phyloP scores from a whole-genome alignment of 2,329 filamentous ascomycete genomes.

The Alternaria sp. region DNA sequence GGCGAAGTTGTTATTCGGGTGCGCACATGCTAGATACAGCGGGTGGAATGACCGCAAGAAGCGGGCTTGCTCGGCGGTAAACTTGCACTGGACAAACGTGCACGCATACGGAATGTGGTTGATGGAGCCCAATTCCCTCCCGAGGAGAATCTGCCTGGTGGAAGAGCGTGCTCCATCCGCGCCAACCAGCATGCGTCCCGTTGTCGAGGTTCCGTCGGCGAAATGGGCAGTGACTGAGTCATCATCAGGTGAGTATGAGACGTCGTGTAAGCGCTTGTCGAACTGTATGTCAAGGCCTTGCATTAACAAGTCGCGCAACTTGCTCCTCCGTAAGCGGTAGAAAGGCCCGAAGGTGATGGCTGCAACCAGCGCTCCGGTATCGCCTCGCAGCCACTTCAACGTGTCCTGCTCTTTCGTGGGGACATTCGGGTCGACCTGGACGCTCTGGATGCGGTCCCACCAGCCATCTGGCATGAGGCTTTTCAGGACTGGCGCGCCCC shows the following conservation, averaged over 20 bases:
- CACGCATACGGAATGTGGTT: conserved; percentile 53
- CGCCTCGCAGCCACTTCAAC: conserved; percentile 42
- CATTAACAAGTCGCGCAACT: conserved; percentile 41
- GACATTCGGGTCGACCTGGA: conserved; percentile 59
- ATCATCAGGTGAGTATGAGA: conserved; percentile 43
- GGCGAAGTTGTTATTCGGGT: conserved; percentile 54
- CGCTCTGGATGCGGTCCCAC: conserved; percentile 60
- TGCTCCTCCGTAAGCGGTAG: conserved; percentile 46
- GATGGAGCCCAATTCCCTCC: conserved; percentile 34
- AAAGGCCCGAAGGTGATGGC: conserved; percentile 44
- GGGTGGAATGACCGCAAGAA: conserved; percentile 55
- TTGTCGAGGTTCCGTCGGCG: conserved; percentile 38
- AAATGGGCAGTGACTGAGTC: conserved; percentile 46
- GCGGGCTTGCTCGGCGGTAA: conserved; percentile 52
- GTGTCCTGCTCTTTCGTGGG: conserved; percentile 45
- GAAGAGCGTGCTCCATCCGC: conserved; percentile 47
- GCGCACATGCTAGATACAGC: conserved; percentile 51
- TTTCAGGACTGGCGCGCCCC: conserved; percentile 63
- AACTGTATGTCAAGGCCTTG: conserved; percentile 42
- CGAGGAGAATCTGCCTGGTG: conserved; percentile 39
- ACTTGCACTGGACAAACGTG: conserved; percentile 54
- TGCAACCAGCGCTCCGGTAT: conserved; percentile 45
- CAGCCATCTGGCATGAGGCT: conserved; percentile 58
- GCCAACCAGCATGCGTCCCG: conserved; percentile 44
- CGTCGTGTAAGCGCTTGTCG: conserved; percentile 47